Evolutionary conservation across 768 basidiomycete genomes (phyloP), one percentile per base, ranked within the genome.

Genomic region (Termitomyces sp.): DNA sequence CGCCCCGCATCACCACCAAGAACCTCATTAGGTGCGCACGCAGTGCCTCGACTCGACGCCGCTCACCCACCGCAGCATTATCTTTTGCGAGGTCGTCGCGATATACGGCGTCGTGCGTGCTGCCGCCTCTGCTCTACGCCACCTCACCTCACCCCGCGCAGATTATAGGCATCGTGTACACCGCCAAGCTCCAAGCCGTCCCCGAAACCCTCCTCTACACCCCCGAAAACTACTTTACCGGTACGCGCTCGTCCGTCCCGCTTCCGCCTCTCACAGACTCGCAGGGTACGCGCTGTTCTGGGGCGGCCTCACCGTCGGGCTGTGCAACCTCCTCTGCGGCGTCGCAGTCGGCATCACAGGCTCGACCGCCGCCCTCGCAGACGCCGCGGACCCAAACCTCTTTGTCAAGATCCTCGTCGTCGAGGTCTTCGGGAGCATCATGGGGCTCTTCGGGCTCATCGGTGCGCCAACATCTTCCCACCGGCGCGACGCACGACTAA

Each of bases 11-110:
- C 55, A 83, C 88, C 50, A 98, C 96, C 20, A 98, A 99, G 83
- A 99, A 99, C 71, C 72, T 98, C 71, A 97, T 99, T 65, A 94
- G 92, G 94, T 93, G 51, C 53, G 81, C 67, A n/a, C n/a, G n/a
- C n/a, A n/a, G n/a, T 46, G 4, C n/a, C 37, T 20, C 37, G 22
- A 18, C n/a, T 22, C 24, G 36, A 10, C 44, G 8, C 52, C 33
- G 7, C 5, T 52, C 41, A 37, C 26, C 44, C 15, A 18, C 9
- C 8, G 7, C 20, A 98, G 96, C 64, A 94, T 98, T 77, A 98
- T 99, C 68, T 98, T 98, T 80, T 98, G 96, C 72, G 96, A 98
- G 77, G 97, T 98, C 68, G 95, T 99, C 29, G 97, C 96, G 58
- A 98, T 99, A 68, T 98, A 98, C 75, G 97, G 91, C 57, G 92